phyloP scores from a whole-genome alignment of 768 basidiomycete genomes.

The Cystoderma amianthinum region DNA sequence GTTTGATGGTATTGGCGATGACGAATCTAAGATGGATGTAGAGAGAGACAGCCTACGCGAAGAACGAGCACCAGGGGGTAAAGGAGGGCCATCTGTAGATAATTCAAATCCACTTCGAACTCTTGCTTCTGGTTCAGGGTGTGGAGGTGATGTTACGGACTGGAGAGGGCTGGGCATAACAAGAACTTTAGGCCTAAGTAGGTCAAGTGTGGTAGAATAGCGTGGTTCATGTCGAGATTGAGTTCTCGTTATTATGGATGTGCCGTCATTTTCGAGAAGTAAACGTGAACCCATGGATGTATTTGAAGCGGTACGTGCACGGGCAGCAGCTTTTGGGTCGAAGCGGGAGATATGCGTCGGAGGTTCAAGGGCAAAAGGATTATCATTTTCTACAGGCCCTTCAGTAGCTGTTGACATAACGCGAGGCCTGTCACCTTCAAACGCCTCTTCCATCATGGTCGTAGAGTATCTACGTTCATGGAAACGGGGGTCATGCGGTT shows the following conservation, averaged over 20 bases:
- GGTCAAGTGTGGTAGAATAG: conserved; percentile 68
- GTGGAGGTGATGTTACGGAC: conserved; percentile 23
- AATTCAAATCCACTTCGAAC: conserved; percentile 55
- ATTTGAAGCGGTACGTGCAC: conserved; percentile 54
- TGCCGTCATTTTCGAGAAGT: conserved; percentile 48
- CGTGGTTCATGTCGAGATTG: conserved; percentile 40
- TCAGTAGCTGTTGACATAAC: conserved; percentile 38
- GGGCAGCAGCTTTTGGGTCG: conserved; percentile 67
- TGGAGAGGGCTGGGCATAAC: conserved; percentile 92
- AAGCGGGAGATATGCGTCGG: conserved; percentile 66
- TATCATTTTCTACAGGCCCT: conserved; percentile 40
- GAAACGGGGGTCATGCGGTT: conserved; percentile 10
- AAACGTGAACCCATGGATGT: conserved; percentile 62
- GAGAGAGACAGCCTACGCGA: conserved; percentile 39
- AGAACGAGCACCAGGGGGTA: conserved; percentile 69
- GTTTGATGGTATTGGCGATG: conserved; percentile 44
- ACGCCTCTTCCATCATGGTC: conserved; percentile 28
- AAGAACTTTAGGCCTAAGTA: conserved; percentile 86
- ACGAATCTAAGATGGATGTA: conserved; percentile 22
- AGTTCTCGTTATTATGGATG: conserved; percentile 33
- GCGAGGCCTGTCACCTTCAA: conserved; percentile 18
- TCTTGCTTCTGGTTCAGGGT: conserved; percentile 24
- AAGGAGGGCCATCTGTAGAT: conserved; percentile 66
- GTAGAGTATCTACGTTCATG: conserved; percentile 46
- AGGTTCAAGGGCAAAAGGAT: conserved; percentile 64